Evolutionary conservation across 1,284 basidiomycete species (phyloP).

Genomic region (Amylostereum chailletii): DNA sequence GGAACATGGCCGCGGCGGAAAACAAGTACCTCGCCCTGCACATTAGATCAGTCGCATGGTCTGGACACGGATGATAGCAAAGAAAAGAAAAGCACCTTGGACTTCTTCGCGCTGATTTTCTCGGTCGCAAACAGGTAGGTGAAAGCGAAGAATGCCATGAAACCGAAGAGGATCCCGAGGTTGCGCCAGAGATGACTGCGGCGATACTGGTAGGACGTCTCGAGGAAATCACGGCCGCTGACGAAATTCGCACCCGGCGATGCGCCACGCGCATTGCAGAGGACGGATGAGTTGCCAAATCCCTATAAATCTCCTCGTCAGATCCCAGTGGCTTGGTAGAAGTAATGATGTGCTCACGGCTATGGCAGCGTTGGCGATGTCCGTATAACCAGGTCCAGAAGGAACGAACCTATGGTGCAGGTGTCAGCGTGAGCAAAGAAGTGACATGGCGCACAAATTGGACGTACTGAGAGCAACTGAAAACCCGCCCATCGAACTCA

Average conservation of each 20-base stretch:
- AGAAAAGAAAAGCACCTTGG: too few relatives aligned
- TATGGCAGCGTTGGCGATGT: too few relatives aligned
- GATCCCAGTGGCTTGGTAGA: too few relatives aligned
- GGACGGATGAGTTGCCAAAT: too few relatives aligned
- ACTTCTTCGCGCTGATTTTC: constrained; percentile 34
- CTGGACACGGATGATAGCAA: too few relatives aligned
- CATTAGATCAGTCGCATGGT: too few relatives aligned
- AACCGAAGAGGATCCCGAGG: constrained; percentile 47
- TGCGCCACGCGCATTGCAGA: constrained; percentile 56
- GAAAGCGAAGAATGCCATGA: constrained; percentile 60
- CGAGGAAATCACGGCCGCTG: constrained; percentile 48
- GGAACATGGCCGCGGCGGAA: constrained; percentile 30
- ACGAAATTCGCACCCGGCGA: constrained; percentile 37
- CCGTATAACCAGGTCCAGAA: too few relatives aligned
- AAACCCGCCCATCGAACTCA: constrained; percentile 30
- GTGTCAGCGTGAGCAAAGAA: too few relatives aligned
- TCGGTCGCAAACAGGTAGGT: constrained; percentile 56
- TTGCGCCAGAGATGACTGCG: constrained; percentile 51
- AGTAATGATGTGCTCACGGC: too few relatives aligned
- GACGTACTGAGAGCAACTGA: constrained; percentile 23
- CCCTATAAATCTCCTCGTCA: too few relatives aligned
- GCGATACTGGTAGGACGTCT: constrained; percentile 41
- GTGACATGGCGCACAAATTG: too few relatives aligned
- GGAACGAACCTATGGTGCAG: too few relatives aligned
- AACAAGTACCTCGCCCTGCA: constrained; percentile 35